phyloP scores from a whole-genome alignment of 2,329 filamentous ascomycete species.

The Chalaropsis thielavioides region DNA sequence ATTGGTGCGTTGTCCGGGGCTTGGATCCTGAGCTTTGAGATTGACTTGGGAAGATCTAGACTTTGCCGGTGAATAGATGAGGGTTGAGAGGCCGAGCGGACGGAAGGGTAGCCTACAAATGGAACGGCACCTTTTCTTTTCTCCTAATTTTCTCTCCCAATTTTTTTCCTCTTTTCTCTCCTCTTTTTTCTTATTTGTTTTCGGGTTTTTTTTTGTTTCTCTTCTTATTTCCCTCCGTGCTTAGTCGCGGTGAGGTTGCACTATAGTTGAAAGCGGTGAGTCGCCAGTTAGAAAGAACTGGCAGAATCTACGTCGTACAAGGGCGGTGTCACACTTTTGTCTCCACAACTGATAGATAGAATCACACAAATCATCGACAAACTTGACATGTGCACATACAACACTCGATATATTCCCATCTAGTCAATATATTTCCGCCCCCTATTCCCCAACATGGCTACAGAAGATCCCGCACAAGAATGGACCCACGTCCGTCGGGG shows the following conservation, averaged over 20 bases:
- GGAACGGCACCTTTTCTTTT: background rate
- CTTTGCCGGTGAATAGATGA: background rate
- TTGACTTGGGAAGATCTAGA: background rate
- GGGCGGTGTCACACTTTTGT: background rate
- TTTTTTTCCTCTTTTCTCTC: background rate
- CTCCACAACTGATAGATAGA: background rate
- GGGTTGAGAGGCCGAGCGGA: background rate
- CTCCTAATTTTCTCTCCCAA: background rate
- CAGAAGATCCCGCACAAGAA: background rate
- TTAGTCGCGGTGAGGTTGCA: background rate
- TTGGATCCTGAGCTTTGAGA: background rate
- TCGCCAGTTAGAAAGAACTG: background rate
- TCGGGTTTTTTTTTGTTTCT: too few species aligned
- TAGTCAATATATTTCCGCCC: background rate
- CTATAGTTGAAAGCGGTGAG: background rate
- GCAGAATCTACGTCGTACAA: background rate
- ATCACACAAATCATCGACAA: background rate
- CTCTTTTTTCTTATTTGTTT: background rate
- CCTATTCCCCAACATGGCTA: background rate
- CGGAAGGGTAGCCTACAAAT: too few species aligned
- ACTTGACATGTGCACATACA: background rate
- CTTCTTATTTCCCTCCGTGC: too few species aligned
- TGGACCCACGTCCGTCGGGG: constrained; percentile 9
- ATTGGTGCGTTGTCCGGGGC: background rate
- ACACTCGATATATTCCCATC: background rate